A percentile compares a stretch with the other conserved stretches of the same genome.
Conservation (phyloP, 257 asterid species). For the Lithospermum erythrorhizon region DNA sequence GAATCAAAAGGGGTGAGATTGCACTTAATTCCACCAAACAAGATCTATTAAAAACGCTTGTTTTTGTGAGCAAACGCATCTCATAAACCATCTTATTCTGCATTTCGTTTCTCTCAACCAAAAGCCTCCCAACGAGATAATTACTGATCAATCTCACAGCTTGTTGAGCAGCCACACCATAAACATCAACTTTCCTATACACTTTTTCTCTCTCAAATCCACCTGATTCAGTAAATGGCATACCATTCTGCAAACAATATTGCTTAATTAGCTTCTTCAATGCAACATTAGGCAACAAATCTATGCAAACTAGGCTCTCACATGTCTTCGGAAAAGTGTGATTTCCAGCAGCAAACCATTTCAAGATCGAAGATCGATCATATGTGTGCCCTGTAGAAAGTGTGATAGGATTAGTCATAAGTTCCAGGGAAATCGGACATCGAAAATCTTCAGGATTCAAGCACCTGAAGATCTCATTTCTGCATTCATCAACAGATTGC, state of each 20-base stretch:
- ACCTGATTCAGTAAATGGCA: constrained; percentile 28
- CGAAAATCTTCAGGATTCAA: constrained; percentile 61
- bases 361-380: constrained; percentile 54
- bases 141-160: constrained; percentile 38
- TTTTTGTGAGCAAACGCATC: constrained; percentile 69
- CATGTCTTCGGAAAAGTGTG: constrained; percentile 79
- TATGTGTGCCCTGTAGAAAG: constrained; percentile 75
- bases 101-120: constrained; percentile 27
- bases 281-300: constrained; percentile 54
- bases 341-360: constrained; percentile 71
- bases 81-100: constrained; percentile 42
- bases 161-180: constrained; percentile 36
- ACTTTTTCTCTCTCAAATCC: constrained; percentile 9
- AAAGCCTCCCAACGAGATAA: constrained; percentile 43
- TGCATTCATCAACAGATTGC: constrained; percentile 5
- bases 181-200: constrained; percentile 11
- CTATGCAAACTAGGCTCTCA: constrained; percentile 27
- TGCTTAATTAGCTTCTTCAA: constrained; percentile 41
- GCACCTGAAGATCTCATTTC: constrained; percentile 10
- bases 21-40: constrained; percentile 59
- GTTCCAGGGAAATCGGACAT: constrained; percentile 75
- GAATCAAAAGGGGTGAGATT: constrained; percentile 41
- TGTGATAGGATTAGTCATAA: constrained; percentile 79
- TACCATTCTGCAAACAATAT: constrained; percentile 25
- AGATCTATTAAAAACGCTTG: constrained; percentile 62